Percentiles rank a stretch among this genome's conserved stretches.
Conservation (phyloP, 2,329 filamentous ascomycete genomes). For the Rutstroemia sydowiana region DNA sequence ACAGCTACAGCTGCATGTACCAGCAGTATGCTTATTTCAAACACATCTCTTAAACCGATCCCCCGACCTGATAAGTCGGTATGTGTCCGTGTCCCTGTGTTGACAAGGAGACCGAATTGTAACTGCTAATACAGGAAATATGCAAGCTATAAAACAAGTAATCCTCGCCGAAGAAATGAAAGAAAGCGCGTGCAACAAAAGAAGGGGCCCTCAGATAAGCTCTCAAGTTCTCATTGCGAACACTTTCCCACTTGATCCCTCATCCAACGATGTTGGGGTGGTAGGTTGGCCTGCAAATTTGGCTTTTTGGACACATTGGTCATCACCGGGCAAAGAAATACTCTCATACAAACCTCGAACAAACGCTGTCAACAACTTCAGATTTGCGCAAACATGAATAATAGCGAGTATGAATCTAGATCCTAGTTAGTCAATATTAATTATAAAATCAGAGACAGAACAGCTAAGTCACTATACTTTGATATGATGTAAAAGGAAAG, state of each 20-base stretch:
- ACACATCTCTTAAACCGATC: too few species aligned
- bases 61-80: too few species aligned
- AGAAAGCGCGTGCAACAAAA: too few species aligned
- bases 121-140: too few species aligned
- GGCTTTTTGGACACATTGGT: constrained; percentile 32
- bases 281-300: constrained; percentile 34
- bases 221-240: constrained; percentile 34
- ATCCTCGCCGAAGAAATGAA: too few species aligned
- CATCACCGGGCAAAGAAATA: constrained; percentile 29
- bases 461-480: background rate
- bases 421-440: constrained; percentile 9
- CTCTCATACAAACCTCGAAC: constrained; percentile 12
- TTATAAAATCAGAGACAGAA: background rate
- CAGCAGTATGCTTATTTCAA: too few species aligned
- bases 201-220: constrained; percentile 32
- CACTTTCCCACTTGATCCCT: constrained; percentile 23
- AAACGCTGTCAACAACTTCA: constrained; percentile 9
- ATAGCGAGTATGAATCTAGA: constrained; percentile 12
- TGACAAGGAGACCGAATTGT: too few species aligned
- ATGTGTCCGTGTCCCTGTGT: too few species aligned
- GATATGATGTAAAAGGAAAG: background rate
- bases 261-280: constrained; percentile 15
- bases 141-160: too few species aligned
- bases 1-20: too few species aligned
- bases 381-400: constrained; percentile 5